Conservation (phyloP, 345 rosid genomes). For the Melastoma malabathricum region DNA sequence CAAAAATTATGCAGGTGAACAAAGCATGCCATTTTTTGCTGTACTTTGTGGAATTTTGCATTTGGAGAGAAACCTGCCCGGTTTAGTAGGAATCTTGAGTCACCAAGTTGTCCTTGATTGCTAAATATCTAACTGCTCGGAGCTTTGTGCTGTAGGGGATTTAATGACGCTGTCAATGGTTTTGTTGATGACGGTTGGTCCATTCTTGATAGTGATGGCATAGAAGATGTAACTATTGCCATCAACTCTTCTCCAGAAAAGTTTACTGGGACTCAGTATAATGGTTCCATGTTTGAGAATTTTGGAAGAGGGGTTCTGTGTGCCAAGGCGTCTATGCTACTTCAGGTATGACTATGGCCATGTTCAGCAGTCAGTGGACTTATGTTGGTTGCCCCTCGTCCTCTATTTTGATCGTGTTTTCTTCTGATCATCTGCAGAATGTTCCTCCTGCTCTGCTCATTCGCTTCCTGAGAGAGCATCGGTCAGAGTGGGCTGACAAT, state of each 20-base stretch:
- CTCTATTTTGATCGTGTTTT: too few species aligned
- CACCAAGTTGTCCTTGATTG: too few species aligned
- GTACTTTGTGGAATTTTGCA: too few species aligned
- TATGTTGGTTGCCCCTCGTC: neutral
- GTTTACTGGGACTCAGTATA: slow-evolving; percentile 56
- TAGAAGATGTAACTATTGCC: slow-evolving; percentile 68
- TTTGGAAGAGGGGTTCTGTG: slow-evolving; percentile 90
- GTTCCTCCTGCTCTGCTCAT: slow-evolving; percentile 86
- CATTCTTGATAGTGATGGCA: slow-evolving; percentile 62
- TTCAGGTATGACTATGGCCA: slow-evolving; percentile 40
- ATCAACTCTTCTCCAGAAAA: slow-evolving; percentile 72
- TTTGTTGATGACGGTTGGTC: slow-evolving; percentile 97
- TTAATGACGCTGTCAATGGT: slow-evolving; percentile 91
- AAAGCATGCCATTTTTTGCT: too few species aligned
- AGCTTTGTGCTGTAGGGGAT: slow-evolving; percentile 48
- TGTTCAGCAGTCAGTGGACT: neutral
- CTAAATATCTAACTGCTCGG: neutral
- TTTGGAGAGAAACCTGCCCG: too few species aligned
- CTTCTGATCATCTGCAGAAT: slow-evolving; percentile 29
- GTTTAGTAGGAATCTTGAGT: too few species aligned
- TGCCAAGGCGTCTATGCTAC: slow-evolving; percentile 89
- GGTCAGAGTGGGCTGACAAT: slow-evolving; percentile 96
- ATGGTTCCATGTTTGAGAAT: slow-evolving; percentile 46
- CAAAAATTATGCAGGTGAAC: slow-evolving; percentile 78
- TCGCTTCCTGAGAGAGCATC: slow-evolving; percentile 91